These are phyloP conservation scores for Melanomma pulvis-pyrius DNA, from an alignment of 495 filamentous ascomycete species.

Conservation along the genomic window DNA sequence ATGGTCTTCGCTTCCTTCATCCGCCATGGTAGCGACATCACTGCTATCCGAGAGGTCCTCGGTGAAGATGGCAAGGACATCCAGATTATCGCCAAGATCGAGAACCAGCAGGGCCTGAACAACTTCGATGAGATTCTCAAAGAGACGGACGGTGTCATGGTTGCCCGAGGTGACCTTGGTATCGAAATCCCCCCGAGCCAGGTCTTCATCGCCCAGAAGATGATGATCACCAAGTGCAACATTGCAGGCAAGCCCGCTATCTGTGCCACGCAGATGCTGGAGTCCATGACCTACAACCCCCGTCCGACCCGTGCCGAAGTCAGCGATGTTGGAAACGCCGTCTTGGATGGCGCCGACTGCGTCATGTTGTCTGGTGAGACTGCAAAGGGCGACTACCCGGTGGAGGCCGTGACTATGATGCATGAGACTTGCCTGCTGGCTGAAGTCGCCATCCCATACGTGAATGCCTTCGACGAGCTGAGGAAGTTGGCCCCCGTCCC, in stretches of 20 bases:
- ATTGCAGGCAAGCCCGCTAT: slow-evolving; percentile 98
- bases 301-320: slow-evolving; percentile 97
- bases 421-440: slow-evolving; percentile 93
- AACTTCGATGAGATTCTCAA: slow-evolving; percentile 97
- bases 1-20: slow-evolving; percentile 99
- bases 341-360: slow-evolving; percentile 96
- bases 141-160: slow-evolving; percentile 99
- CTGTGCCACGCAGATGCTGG: slow-evolving; percentile 89
- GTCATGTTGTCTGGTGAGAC: slow-evolving; percentile 99
- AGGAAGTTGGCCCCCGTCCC: slow-evolving; percentile 78
- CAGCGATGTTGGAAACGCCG: slow-evolving; percentile 96
- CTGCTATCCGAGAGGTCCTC: slow-evolving; percentile 84
- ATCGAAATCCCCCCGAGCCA: slow-evolving; percentile 98
- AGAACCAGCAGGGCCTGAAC: slow-evolving; percentile 98
- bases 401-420: slow-evolving; percentile 95
- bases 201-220: slow-evolving; percentile 99
- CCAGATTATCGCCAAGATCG: slow-evolving; percentile 99
- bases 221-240: slow-evolving; percentile 99
- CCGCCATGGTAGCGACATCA: slow-evolving; percentile 87
- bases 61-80: slow-evolving; percentile 93
- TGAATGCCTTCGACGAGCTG: slow-evolving; percentile 94
- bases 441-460: slow-evolving; percentile 94
- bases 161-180: slow-evolving; percentile 96
- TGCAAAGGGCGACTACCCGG: slow-evolving; percentile 93
- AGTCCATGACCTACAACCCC: slow-evolving; percentile 99